phyloP scores from a whole-genome alignment of 306 rosid species.

The Fragaria nilgerrensis region DNA sequence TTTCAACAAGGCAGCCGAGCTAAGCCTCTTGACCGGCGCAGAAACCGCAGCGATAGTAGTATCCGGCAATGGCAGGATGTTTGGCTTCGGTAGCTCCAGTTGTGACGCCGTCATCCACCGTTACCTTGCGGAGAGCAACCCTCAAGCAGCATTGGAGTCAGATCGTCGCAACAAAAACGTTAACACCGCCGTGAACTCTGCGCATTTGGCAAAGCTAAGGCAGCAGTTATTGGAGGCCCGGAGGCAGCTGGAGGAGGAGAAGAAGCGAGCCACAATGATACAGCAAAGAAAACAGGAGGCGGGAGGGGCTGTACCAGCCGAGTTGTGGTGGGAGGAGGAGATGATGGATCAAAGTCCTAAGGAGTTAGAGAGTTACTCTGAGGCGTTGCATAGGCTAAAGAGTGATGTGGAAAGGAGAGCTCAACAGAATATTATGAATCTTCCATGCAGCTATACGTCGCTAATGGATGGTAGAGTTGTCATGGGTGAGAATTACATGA shows the following conservation, averaged over 20 bases:
- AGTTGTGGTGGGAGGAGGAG: slow-evolving; percentile 15
- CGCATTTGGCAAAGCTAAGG: neutral
- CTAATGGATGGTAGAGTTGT: slow-evolving; percentile 1
- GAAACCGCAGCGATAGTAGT: slow-evolving; percentile 2
- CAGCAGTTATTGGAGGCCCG: neutral
- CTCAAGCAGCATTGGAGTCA: neutral
- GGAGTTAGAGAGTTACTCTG: neutral
- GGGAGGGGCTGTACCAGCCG: neutral
- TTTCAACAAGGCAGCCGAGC: slow-evolving; percentile 25
- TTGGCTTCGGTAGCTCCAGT: slow-evolving; percentile 9
- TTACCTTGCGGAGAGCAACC: neutral
- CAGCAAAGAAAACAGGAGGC: neutral
- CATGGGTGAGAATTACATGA: neutral
- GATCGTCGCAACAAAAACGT: neutral
- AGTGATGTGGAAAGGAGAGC: neutral
- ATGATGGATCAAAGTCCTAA: neutral
- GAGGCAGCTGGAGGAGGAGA: neutral
- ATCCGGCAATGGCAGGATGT: slow-evolving; percentile 16
- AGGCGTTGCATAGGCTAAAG: neutral
- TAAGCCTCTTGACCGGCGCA: slow-evolving; percentile 20
- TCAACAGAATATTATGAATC: neutral
- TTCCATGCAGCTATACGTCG: neutral
- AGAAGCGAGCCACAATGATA: neutral
- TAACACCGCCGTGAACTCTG: neutral
- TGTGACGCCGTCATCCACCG: neutral